phyloP scores from a whole-genome alignment of 2,329 filamentous ascomycete genomes.

The Penicillium sp. region DNA sequence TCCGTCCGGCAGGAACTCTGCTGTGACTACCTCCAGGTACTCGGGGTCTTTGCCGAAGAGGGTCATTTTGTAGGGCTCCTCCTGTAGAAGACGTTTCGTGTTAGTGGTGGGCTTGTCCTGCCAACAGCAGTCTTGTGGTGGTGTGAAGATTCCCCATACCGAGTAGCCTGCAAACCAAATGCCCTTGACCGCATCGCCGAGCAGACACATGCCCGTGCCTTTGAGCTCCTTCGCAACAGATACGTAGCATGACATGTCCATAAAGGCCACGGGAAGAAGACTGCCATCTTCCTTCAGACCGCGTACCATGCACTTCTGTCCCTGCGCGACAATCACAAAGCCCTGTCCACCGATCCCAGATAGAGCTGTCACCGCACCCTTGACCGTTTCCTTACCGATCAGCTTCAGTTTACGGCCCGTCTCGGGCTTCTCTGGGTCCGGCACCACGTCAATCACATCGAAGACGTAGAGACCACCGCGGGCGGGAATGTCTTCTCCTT shows the following conservation, averaged over 20 bases:
- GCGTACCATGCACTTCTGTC: conserved; percentile 95
- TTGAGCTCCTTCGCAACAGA: conserved; percentile 80
- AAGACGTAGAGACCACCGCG: conserved; percentile 86
- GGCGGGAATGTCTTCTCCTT: conserved; percentile 86
- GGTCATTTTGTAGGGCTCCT: conserved; percentile 95
- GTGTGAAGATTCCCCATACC: conserved; percentile 41
- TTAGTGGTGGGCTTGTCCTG: conserved; percentile 6
- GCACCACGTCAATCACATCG: conserved; percentile 88
- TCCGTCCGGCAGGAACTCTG: conserved; percentile 86
- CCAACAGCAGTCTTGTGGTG: too few species aligned
- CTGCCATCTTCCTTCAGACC: conserved; percentile 94
- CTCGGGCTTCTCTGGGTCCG: conserved; percentile 80
- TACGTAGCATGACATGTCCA: conserved; percentile 96
- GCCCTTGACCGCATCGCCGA: conserved; percentile 89
- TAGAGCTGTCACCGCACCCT: conserved; percentile 85
- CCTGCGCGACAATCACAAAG: conserved; percentile 86
- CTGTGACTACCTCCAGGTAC: conserved; percentile 74
- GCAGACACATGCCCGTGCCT: conserved; percentile 79
- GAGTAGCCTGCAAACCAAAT: conserved; percentile 96
- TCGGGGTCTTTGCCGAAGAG: conserved; percentile 85
- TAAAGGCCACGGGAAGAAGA: conserved; percentile 89
- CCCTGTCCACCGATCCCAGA: conserved; percentile 84
- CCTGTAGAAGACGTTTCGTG: conserved; percentile 44
- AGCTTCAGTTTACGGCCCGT: conserved; percentile 84
- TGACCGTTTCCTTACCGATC: conserved; percentile 85